Evolutionary conservation across 2,329 filamentous ascomycete species (phyloP), one percentile per base, ranked within the genome.

Genomic region (Arthroderma uncinatum): DNA sequence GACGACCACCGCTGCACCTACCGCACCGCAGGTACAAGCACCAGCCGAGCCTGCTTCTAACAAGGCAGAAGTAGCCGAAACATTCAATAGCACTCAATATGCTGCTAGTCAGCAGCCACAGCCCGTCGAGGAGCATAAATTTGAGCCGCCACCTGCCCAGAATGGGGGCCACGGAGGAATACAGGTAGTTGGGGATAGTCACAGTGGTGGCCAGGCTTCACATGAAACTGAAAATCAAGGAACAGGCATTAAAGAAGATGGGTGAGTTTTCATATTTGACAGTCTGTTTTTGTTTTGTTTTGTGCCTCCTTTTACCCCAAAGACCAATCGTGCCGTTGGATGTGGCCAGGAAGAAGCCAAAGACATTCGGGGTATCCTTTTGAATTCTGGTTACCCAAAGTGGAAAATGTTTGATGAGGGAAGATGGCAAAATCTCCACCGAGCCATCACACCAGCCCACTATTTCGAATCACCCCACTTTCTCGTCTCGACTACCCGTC

Each of bases 181-280:
- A 25, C 23, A n/a, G 2, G 9, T n/a, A 23, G 33, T 14, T 28
- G 33, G 10, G 21, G 52, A 54, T 19, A 42, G 12, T 33, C 37
- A 28, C 2, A 19, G 36, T 14, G 30, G 50, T 25, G 50, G 50
- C 8, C 30, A 53, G 4, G 25, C 23, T 55, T 33, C 48, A 65
- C 66, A 39, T 67, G 67, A 73, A 34, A 54, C 66, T 28, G 71
- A 71, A 44, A 65, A 63, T 53, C 70, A 72, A 50, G 70, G 69
- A 48, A 75, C 72, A 23, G 73, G 72, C 53, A 87, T 91, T 58
- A 94, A 94, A 74, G 89, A 94, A 82, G 89, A 94, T 70, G 89
- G 89, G 89, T 94, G 84, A 91, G 89, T 83, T 44, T 16, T 40
- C n/a, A 19, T 39, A 7, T 40, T 54, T 39, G 48, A 25, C 25